Evolutionary conservation across 176 grass and related monocot species (phyloP).

Genomic region (Puya raimondii): DNA sequence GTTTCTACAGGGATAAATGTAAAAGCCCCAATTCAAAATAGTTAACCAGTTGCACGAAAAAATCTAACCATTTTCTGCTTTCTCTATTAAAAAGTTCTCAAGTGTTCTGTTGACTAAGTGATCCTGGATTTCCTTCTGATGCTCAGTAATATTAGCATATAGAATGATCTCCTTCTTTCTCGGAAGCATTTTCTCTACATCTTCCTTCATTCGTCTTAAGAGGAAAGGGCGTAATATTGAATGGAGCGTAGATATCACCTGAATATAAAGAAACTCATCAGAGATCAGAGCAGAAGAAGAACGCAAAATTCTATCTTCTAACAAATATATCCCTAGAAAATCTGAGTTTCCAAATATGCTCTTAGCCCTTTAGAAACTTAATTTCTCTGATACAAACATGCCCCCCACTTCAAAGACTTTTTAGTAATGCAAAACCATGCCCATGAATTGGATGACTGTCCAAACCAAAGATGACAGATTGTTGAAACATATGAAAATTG

Average conservation of each 20-base stretch:
- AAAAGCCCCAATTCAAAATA: too few species aligned
- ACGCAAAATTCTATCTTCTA: background rate
- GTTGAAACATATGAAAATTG: too few species aligned
- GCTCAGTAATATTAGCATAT: conserved; percentile 88
- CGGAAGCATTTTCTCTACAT: conserved; percentile 88
- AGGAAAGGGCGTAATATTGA: conserved; percentile 90
- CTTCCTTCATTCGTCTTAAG: conserved; percentile 86
- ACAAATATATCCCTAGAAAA: background rate
- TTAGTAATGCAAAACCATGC: too few species aligned
- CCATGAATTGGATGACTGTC: too few species aligned
- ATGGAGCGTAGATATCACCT: conserved; percentile 78
- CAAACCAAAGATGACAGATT: too few species aligned
- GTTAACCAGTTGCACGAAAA: too few species aligned
- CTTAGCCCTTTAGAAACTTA: too few species aligned
- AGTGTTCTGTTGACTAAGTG: conserved; percentile 80
- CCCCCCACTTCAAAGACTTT: too few species aligned
- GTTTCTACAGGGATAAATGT: too few species aligned
- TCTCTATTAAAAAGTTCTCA: conserved; percentile 53
- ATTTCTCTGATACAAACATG: too few species aligned
- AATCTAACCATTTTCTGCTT: conserved; percentile 43
- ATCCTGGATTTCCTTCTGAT: conserved; percentile 81
- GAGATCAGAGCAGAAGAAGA: background rate
- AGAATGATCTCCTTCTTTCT: conserved; percentile 94
- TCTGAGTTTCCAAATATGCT: background rate
- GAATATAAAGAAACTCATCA: conserved; percentile 5